phyloP scores from a whole-genome alignment of 1,284 basidiomycete genomes.

The Bondarzewia mesenterica region DNA sequence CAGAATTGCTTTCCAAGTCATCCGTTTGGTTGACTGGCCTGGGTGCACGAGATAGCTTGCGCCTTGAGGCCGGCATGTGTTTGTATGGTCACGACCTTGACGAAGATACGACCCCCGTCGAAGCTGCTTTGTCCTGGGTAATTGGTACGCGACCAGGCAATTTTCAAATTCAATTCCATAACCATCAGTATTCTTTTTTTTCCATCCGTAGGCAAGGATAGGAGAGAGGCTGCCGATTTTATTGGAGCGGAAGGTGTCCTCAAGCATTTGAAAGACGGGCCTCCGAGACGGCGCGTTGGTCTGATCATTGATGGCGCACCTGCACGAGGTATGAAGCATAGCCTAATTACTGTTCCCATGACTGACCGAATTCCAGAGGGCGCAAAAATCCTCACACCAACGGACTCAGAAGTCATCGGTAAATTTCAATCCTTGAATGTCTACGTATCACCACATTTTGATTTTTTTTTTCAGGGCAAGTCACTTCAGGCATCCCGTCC shows the following conservation, averaged over 20 bases:
- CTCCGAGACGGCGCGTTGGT: constrained; percentile 76
- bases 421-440: constrained; percentile 11
- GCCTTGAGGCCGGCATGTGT: constrained; percentile 97
- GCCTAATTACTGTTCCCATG: constrained; percentile 7
- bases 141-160: constrained; percentile 51
- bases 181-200: background rate
- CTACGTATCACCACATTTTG: constrained; percentile 6
- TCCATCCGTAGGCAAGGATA: constrained; percentile 59
- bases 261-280: constrained; percentile 76
- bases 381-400: constrained; percentile 62
- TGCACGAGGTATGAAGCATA: constrained; percentile 74
- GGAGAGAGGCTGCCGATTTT: constrained; percentile 67
- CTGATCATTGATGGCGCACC: constrained; percentile 80
- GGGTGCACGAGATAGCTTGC: constrained; percentile 87
- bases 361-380: constrained; percentile 44
- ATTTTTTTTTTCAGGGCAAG: constrained; percentile 36
- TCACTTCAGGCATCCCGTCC: constrained; percentile 95
- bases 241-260: constrained; percentile 80
- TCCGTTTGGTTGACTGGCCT: constrained; percentile 87
- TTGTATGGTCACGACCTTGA: constrained; percentile 93
- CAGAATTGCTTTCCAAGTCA: constrained; percentile 60
- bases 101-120: constrained; percentile 81
- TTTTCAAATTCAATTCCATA: too few species aligned
- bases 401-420: constrained; percentile 53
- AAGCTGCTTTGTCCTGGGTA: constrained; percentile 89